Conservation (phyloP, 805 yeast genomes). For the Yarrowia hollandica region DNA sequence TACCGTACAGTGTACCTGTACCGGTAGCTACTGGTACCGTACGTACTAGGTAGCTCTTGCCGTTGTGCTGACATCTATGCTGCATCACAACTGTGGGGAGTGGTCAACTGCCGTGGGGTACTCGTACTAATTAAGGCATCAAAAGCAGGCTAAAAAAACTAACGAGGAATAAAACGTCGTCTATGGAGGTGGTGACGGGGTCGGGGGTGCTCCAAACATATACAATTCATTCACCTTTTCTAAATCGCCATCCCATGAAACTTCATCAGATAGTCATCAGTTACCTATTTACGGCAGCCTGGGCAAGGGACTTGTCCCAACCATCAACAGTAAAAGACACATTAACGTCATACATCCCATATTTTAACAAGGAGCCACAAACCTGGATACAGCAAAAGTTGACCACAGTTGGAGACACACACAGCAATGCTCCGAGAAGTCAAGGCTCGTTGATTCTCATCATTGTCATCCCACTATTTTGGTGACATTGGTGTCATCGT, state of each 20-base stretch:
- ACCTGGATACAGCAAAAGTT: neutral
- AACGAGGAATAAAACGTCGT: neutral
- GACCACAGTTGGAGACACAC: neutral
- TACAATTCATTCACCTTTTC: neutral
- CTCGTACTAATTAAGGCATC: neutral
- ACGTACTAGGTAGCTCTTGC: no score
- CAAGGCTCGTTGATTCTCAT: constrained; percentile 2
- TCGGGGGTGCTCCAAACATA: neutral
- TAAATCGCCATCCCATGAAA: neutral
- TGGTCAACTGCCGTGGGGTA: neutral
- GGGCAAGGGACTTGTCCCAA: neutral
- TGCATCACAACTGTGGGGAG: constrained; percentile 10
- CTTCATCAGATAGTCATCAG: neutral
- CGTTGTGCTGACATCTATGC: no score
- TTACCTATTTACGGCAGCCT: neutral
- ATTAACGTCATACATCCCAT: neutral
- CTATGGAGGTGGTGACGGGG: no score
- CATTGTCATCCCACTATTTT: neutral
- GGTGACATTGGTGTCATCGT: neutral
- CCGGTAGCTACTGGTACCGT: no score
- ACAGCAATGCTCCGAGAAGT: neutral
- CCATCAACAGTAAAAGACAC: neutral
- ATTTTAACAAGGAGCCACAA: neutral
- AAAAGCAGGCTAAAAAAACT: neutral
- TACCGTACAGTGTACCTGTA: neutral